phyloP scores from a whole-genome alignment of 805 yeast species.

The Kockiozyma suomiensis region DNA sequence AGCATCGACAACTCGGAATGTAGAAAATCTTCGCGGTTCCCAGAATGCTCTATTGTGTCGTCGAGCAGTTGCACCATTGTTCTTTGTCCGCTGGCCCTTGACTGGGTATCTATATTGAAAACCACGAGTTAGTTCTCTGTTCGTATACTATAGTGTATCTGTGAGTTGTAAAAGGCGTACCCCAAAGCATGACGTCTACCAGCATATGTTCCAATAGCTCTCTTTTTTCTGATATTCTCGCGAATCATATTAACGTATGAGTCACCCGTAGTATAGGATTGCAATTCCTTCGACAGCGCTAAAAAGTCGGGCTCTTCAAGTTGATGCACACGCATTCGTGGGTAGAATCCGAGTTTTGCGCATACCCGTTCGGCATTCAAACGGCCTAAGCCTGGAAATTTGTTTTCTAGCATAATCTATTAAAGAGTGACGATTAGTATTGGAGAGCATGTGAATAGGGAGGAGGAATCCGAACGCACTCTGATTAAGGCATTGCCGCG shows the following conservation, averaged over 20 bases:
- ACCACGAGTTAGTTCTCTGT: background rate
- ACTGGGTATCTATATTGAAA: constrained; percentile 54
- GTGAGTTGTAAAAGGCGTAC: constrained; percentile 14
- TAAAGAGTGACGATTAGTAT: no score
- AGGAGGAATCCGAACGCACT: no score
- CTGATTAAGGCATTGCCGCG: constrained; percentile 35
- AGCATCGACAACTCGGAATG: background rate
- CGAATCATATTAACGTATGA: constrained; percentile 68
- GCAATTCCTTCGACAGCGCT: constrained; percentile 83
- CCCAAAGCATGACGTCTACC: constrained; percentile 91
- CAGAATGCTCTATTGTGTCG: constrained; percentile 71
- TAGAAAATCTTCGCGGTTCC: background rate
- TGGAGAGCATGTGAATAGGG: no score
- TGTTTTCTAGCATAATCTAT: constrained; percentile 73
- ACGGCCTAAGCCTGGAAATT: constrained; percentile 85
- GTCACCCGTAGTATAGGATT: constrained; percentile 81
- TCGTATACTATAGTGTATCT: background rate
- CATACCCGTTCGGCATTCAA: constrained; percentile 73
- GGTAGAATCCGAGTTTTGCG: constrained; percentile 87
- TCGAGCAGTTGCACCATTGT: constrained; percentile 87
- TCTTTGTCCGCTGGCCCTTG: constrained; percentile 88
- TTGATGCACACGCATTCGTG: constrained; percentile 92
- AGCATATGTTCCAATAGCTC: constrained; percentile 77
- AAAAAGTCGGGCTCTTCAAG: constrained; percentile 83
- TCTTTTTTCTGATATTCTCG: constrained; percentile 76